phyloP scores from a whole-genome alignment of 352 stramenopile genomes.

The Pythium volutum region DNA sequence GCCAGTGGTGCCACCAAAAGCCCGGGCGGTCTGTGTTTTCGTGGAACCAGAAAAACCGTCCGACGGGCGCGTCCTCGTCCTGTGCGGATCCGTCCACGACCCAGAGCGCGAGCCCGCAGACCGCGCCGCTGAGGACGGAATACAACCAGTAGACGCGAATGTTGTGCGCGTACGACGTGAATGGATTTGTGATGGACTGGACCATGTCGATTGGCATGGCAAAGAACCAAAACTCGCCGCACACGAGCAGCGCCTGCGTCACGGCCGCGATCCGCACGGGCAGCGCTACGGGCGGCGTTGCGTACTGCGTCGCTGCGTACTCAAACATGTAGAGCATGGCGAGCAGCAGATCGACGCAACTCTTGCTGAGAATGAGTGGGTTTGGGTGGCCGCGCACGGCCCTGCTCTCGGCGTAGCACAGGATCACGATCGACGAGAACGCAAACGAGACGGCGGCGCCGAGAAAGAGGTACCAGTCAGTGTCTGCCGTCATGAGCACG shows the following conservation, averaged over 20 bases:
- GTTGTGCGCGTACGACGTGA: conserved; percentile 86
- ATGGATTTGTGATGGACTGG: conserved; percentile 88
- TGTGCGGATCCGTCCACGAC: conserved; percentile 41
- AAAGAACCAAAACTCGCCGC: conserved; percentile 89
- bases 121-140: conserved; percentile 62
- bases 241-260: conserved; percentile 74
- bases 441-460: conserved; percentile 62
- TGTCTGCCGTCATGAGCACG: conserved; percentile 18
- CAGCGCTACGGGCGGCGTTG: conserved; percentile 37
- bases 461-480: conserved; percentile 54
- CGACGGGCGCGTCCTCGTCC: conserved; percentile 23
- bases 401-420: conserved; percentile 59
- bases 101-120: conserved; percentile 67
- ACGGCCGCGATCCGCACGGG: conserved; percentile 64
- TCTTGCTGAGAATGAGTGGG: conserved; percentile 87
- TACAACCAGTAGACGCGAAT: conserved; percentile 84
- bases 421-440: conserved; percentile 74
- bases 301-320: conserved; percentile 70
- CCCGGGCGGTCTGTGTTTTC: conserved; percentile 72
- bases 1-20: conserved; percentile 83
- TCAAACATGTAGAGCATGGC: conserved; percentile 72
- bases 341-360: conserved; percentile 72
- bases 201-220: conserved; percentile 87
- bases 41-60: conserved; percentile 79
- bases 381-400: conserved; percentile 71